Evolutionary conservation across 1,139 yeast species (phyloP).

Genomic region (Oligophagozyma castellii): DNA sequence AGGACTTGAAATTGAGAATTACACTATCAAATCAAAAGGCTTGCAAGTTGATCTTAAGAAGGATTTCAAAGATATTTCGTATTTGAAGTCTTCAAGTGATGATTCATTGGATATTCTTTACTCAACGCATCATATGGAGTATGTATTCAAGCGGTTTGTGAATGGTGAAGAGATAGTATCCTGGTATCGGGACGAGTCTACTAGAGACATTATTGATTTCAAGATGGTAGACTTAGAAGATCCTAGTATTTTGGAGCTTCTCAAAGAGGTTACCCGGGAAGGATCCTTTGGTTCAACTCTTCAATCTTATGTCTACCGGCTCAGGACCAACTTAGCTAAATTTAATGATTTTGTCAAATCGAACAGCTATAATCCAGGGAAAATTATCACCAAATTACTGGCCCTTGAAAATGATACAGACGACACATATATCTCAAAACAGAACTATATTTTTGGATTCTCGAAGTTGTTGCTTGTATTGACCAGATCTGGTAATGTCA

Average conservation of each 20-base stretch:
- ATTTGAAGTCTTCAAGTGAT: slow-evolving; percentile 5
- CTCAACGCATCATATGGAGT: slow-evolving; percentile 10
- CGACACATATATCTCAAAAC: slow-evolving; percentile 7
- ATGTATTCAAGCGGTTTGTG: slow-evolving; percentile 9
- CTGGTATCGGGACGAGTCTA: slow-evolving; percentile 39
- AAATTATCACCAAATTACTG: slow-evolving; percentile 12
- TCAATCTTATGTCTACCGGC: slow-evolving; percentile 32
- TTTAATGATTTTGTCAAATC: slow-evolving; percentile 8
- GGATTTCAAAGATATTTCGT: slow-evolving; percentile 6
- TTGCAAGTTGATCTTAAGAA: slow-evolving; percentile 8
- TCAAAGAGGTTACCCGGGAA: slow-evolving; percentile 30
- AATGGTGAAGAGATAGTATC: slow-evolving; percentile 16
- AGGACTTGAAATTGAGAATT: background rate
- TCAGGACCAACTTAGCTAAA: slow-evolving; percentile 27
- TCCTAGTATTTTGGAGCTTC: slow-evolving; percentile 23
- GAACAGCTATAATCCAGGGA: slow-evolving; percentile 16
- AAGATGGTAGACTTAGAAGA: slow-evolving; percentile 29
- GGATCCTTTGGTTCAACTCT: slow-evolving; percentile 25
- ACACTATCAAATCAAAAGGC: slow-evolving; percentile 5
- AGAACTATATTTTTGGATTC: slow-evolving; percentile 33
- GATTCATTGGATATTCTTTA: slow-evolving; percentile 7
- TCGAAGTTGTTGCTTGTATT: slow-evolving; percentile 34
- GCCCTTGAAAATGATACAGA: slow-evolving; percentile 11
- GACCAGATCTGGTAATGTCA: slow-evolving; percentile 30
- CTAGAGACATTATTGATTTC: slow-evolving; percentile 29